phyloP scores from a whole-genome alignment of 2,329 filamentous ascomycete species.

The Colletotrichum caudatum region DNA sequence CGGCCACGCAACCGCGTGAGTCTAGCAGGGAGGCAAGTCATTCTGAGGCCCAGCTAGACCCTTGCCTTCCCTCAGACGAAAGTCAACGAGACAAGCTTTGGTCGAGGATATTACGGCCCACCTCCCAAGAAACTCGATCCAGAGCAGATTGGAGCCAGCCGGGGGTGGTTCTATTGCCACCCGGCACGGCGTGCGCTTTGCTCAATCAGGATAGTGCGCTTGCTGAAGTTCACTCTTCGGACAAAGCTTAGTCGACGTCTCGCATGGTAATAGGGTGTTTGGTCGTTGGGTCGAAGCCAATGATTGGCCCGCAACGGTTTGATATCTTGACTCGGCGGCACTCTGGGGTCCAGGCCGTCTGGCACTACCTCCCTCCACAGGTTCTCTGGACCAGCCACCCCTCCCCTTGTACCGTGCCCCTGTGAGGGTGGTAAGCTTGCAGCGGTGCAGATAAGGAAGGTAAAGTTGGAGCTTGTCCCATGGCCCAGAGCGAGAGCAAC shows the following conservation, averaged over 20 bases:
- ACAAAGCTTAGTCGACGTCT: slow-evolving; percentile 6
- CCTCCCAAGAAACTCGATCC: slow-evolving; percentile 2
- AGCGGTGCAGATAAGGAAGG: slow-evolving; percentile 17
- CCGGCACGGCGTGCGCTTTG: slow-evolving; percentile 25
- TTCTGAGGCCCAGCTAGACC: slow-evolving; percentile 12
- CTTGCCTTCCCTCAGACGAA: slow-evolving; percentile 8
- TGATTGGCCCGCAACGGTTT: slow-evolving; percentile 22
- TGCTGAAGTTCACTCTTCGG: not conserved
- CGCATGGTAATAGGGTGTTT: slow-evolving; percentile 1
- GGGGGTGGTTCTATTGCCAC: slow-evolving; percentile 20
- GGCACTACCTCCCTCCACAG: slow-evolving; percentile 9
- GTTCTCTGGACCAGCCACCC: slow-evolving; percentile 13
- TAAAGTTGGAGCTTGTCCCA: not conserved
- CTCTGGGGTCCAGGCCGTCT: not conserved
- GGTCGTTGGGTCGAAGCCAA: not conserved
- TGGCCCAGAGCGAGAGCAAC: not conserved
- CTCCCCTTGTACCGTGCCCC: slow-evolving; percentile 19
- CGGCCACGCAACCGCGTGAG: slow-evolving; percentile 13
- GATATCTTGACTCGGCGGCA: slow-evolving; percentile 37
- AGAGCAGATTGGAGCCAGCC: slow-evolving; percentile 2
- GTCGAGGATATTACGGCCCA: slow-evolving; percentile 24
- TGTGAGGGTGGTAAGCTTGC: slow-evolving; percentile 20
- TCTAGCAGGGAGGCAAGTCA: not conserved
- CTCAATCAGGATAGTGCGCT: slow-evolving; percentile 9
- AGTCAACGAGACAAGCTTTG: slow-evolving; percentile 33